Evolutionary conservation across 1,284 basidiomycete genomes (phyloP).

Genomic region (Trichosporon sp.): DNA sequence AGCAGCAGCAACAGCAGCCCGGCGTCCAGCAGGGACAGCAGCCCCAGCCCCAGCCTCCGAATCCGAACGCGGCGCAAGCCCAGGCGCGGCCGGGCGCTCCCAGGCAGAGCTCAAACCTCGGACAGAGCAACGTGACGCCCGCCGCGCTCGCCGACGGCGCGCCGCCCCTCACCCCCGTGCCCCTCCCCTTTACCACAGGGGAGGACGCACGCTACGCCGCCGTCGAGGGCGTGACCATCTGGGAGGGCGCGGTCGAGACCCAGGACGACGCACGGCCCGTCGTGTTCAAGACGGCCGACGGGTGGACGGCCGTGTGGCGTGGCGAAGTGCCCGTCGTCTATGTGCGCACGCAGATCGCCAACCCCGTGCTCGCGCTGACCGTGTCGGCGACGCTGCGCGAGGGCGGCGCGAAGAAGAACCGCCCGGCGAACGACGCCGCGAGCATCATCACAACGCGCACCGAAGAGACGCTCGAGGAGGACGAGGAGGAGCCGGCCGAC

Average conservation of each 20-base stretch:
- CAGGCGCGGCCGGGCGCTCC: not conserved
- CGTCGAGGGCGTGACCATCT: conserved; percentile 68
- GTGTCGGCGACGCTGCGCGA: conserved; percentile 67
- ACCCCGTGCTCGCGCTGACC: conserved; percentile 75
- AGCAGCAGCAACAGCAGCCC: not conserved
- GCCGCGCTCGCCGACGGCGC: conserved; percentile 2
- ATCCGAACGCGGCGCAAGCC: not conserved
- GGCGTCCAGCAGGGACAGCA: not conserved
- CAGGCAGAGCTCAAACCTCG: not conserved
- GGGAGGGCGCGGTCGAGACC: conserved; percentile 47
- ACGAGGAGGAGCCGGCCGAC: conserved; percentile 24
- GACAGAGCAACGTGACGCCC: not conserved
- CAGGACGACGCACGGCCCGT: conserved; percentile 45
- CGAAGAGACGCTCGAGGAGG: conserved; percentile 15
- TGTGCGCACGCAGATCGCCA: conserved; percentile 62
- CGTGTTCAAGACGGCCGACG: conserved; percentile 57
- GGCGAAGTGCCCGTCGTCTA: conserved; percentile 66
- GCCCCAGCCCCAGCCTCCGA: not conserved
- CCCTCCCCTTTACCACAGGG: conserved; percentile 55
- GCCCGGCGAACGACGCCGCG: conserved; percentile 21
- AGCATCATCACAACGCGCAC: conserved; percentile 26
- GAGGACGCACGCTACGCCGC: conserved; percentile 67
- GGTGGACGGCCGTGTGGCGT: conserved; percentile 71
- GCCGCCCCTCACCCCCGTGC: conserved; percentile 38
- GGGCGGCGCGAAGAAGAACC: conserved; percentile 8